Base-by-base conservation (phyloP, 2,329 filamentous ascomycete species). In the Neonectria coccinea region DNA sequence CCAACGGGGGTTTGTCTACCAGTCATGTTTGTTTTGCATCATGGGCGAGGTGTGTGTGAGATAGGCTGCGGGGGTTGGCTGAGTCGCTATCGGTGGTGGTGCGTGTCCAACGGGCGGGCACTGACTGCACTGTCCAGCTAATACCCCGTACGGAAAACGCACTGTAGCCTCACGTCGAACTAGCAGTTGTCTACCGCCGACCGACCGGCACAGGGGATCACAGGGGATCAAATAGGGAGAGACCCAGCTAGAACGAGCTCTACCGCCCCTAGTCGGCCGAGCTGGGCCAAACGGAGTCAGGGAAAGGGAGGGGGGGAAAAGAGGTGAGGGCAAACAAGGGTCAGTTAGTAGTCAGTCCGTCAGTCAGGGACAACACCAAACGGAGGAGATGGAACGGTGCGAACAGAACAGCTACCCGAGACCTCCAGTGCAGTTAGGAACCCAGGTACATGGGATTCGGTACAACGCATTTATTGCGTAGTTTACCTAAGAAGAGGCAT, bases 211-310 rank as follows among this genome's bases (percentile, higher is more conserved):
- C 57, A 59, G 50, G 57, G 48, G 39, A 53, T 42, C 41, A 47
- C 18, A 33, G 27, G 57, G 41, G 48, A 29, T 29, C 29, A 48
- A 52, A 29, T 53, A 54, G 50, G 57, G 57, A 50, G 47, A 14
- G n/a, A 25, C 47, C n/a, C 27, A 18, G 47, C 47, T 31, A 31
- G 29, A 31, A 59, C 27, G 57, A 50, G 48, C 33, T 44, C 20
- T 50, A 59, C 31, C 45, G 47, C 48, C 48, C 48, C 57, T n/a
- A 18, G 29, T 45, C 57, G 53, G 48, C 57, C 50, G 41, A 59
- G 48, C 39, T 48, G 27, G 56, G 33, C 29, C 39, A 36, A 22
- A 41, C 47, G 51, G 41, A 25, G 14, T 25, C 45, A 25, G 45
- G 45, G 45, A 10, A 25, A 33, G 31, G 31, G 10, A 33, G 11